Percentiles rank a stretch among this genome's conserved stretches.
phyloP scores from a whole-genome alignment of 345 rosid species.

The Theobroma cacao region DNA sequence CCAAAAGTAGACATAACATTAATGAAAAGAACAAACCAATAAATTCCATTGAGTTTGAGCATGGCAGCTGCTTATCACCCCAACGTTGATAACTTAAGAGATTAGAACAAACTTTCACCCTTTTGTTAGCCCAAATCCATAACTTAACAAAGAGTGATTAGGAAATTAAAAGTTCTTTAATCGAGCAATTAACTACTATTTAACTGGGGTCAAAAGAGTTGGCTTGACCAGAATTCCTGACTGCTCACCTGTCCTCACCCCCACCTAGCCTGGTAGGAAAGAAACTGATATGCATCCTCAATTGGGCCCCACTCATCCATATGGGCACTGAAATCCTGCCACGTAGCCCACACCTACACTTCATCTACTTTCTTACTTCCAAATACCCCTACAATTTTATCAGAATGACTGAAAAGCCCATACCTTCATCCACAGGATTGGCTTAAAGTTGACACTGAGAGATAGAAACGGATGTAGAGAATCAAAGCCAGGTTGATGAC shows the following conservation, averaged over 20 bases:
- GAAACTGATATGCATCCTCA: not conserved
- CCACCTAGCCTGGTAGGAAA: not conserved
- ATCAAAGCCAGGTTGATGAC: not conserved
- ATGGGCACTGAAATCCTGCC: not conserved
- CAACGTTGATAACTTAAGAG: not conserved
- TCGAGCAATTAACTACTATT: too few species aligned
- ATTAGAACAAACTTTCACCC: not conserved
- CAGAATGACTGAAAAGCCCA: not conserved
- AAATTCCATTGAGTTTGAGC: not conserved
- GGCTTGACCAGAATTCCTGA: conserved; percentile 5
- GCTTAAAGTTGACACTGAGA: too few species aligned
- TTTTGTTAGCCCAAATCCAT: not conserved
- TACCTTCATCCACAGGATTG: not conserved
- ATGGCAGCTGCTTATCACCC: not conserved
- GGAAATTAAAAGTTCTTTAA: too few species aligned
- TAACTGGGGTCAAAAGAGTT: conserved; percentile 5
- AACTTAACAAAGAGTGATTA: too few species aligned
- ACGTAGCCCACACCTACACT: not conserved
- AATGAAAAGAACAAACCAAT: not conserved
- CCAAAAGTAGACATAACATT: too few species aligned
- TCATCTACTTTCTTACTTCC: not conserved
- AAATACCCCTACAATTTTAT: not conserved
- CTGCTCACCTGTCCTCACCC: not conserved
- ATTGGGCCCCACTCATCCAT: not conserved
- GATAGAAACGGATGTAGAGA: not conserved